phyloP scores from a whole-genome alignment of 2,329 filamentous ascomycete genomes.

The Elsinoe perseae region DNA sequence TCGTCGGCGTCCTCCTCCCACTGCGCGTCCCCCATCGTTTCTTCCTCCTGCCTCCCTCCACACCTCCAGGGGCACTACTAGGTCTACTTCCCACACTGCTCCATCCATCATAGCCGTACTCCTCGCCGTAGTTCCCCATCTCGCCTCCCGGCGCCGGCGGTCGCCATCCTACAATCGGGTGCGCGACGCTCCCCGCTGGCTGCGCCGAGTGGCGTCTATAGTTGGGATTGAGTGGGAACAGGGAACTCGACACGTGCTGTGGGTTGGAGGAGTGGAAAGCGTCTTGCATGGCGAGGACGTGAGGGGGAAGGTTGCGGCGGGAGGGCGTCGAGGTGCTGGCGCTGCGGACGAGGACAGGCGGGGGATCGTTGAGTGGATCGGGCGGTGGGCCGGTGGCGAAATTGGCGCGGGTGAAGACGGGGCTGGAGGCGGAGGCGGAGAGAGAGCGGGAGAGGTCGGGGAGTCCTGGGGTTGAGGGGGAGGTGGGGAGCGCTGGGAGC shows the following conservation, averaged over 20 bases:
- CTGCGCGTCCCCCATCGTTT: background rate
- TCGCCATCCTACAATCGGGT: conserved; percentile 31
- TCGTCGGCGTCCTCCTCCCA: conserved; percentile 12
- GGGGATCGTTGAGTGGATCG: conserved; percentile 12
- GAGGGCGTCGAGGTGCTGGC: background rate
- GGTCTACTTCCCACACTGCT: background rate
- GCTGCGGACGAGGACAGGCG: conserved; percentile 9
- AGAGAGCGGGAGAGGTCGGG: background rate
- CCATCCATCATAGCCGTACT: background rate
- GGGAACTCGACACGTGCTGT: conserved; percentile 22
- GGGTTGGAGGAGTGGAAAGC: conserved; percentile 16
- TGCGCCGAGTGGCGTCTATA: conserved; percentile 17
- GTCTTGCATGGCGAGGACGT: conserved; percentile 18
- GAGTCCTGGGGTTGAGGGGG: background rate
- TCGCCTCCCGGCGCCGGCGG: conserved; percentile 24
- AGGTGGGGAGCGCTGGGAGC: background rate
- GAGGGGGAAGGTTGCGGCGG: conserved; percentile 13
- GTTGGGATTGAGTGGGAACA: conserved; percentile 24
- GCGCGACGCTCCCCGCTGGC: conserved; percentile 23
- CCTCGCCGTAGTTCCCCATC: background rate
- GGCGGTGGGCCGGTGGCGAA: background rate
- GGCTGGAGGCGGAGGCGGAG: conserved; percentile 14
- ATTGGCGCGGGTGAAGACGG: conserved; percentile 3
- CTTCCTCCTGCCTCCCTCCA: background rate
- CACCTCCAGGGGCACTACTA: conserved; percentile 4